Percentiles rank a stretch among this genome's conserved stretches.
Evolutionary conservation across 768 basidiomycete genomes (phyloP).

Genomic region (Boletus speciosus): DNA sequence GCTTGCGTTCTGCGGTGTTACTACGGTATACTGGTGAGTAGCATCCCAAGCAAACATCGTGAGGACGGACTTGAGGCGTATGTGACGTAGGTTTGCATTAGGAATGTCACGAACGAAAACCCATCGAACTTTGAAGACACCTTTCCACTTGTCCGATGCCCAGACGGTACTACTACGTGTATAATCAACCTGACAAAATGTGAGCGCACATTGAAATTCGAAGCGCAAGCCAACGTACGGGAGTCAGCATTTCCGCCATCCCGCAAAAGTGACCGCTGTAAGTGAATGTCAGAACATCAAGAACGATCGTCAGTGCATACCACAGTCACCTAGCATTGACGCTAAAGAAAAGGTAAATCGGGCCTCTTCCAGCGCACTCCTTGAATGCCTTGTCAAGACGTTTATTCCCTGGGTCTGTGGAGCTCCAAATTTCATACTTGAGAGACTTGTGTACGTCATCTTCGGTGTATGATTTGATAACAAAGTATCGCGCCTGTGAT

Average conservation of each 20-base stretch:
- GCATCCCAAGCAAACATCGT: background rate
- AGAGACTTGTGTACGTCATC: constrained; percentile 98
- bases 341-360: constrained; percentile 97
- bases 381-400: constrained; percentile 96
- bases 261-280: constrained; percentile 94
- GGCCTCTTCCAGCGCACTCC: constrained; percentile 86
- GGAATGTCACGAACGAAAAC: constrained; percentile 96
- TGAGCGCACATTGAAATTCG: background rate
- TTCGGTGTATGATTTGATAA: constrained; percentile 99
- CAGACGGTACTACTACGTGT: constrained; percentile 93
- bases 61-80: constrained; percentile 66
- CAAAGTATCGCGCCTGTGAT: constrained; percentile 82
- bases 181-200: constrained; percentile 70
- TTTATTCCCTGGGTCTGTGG: constrained; percentile 96
- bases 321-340: constrained; percentile 76
- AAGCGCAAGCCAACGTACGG: constrained; percentile 45
- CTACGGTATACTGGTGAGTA: constrained; percentile 38
- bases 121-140: constrained; percentile 98
- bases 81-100: constrained; percentile 84
- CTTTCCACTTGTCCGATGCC: constrained; percentile 99
- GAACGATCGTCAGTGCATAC: constrained; percentile 1
- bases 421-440: constrained; percentile 98
- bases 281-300: constrained; percentile 8
- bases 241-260: constrained; percentile 97
- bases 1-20: constrained; percentile 97